Conservation (phyloP, 805 yeast species). For the Zygosaccharomyces gambellarensis region DNA sequence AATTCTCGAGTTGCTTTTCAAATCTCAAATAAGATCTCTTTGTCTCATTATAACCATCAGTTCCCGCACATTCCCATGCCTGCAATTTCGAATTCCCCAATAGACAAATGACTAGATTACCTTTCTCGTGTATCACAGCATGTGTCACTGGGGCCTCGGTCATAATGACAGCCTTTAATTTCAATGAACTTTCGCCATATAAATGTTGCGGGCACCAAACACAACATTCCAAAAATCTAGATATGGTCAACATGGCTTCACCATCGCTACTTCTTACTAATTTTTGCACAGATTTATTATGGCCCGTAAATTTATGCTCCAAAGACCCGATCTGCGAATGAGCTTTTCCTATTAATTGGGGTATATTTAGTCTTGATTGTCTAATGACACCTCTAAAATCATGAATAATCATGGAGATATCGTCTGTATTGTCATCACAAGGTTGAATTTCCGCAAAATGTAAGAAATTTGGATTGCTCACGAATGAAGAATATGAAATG, state of each 20-base stretch:
- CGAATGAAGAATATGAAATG: slow-evolving; percentile 26
- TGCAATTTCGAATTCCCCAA: slow-evolving; percentile 41
- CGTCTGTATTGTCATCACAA: slow-evolving; percentile 21
- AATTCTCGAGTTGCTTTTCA: slow-evolving; percentile 9
- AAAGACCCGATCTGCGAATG: slow-evolving; percentile 28
- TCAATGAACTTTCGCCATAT: slow-evolving; percentile 32
- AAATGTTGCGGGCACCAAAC: slow-evolving; percentile 51
- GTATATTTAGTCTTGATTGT: slow-evolving; percentile 31
- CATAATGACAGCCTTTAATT: slow-evolving; percentile 38
- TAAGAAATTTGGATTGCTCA: slow-evolving; percentile 33
- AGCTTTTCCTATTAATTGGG: slow-evolving; percentile 16
- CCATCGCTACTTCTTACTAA: slow-evolving; percentile 67
- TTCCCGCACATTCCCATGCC: slow-evolving; percentile 54
- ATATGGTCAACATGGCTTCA: slow-evolving; percentile 50
- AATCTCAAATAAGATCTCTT: slow-evolving; percentile 18
- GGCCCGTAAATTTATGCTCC: slow-evolving; percentile 72
- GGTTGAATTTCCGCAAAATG: slow-evolving; percentile 37
- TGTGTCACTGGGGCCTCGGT: slow-evolving; percentile 45
- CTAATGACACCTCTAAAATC: slow-evolving; percentile 40
- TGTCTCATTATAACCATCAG: slow-evolving; percentile 19
- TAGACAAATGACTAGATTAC: slow-evolving; percentile 43
- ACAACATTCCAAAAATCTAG: slow-evolving; percentile 52
- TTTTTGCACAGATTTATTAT: slow-evolving; percentile 68
- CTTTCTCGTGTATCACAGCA: slow-evolving; percentile 48
- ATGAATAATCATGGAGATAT: slow-evolving; percentile 43